A percentile compares a stretch with the other conserved stretches of the same genome.
These are phyloP conservation scores for Eustoma russellianum DNA, from an alignment of 257 asterid genomes.

Conservation along the genomic window DNA sequence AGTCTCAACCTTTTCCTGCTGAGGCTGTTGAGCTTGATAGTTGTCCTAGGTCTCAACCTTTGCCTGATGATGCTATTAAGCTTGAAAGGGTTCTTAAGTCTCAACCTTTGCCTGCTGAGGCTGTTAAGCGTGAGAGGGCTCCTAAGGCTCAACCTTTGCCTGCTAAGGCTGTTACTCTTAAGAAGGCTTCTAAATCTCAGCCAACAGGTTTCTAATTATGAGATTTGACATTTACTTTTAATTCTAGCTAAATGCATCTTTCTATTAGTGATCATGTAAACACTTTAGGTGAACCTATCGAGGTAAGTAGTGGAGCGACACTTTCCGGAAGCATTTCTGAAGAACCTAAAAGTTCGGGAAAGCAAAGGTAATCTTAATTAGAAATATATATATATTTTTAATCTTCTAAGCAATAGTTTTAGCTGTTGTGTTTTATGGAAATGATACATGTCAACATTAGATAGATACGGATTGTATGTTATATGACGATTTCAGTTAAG, in stretches of 20 bases:
- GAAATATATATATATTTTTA: no score
- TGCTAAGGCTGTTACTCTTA: conserved; percentile 22
- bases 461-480: no score
- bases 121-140: no score
- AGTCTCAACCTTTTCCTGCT: conserved; percentile 4
- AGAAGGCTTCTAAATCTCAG: conserved; percentile 26
- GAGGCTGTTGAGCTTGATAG: no score
- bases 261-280: conserved; percentile 1
- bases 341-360: conserved; percentile 40
- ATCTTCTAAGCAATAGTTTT: background rate
- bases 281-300: conserved; percentile 22
- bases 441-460: no score
- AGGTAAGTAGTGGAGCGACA: conserved; percentile 19
- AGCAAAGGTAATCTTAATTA: conserved; percentile 72
- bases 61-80: no score
- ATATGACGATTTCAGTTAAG: no score
- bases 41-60: no score
- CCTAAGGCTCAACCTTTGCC: background rate
- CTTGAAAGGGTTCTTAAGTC: no score
- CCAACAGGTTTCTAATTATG: conserved; percentile 39
- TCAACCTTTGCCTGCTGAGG: no score
- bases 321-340: conserved; percentile 25
- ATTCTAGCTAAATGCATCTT: conserved; percentile 1
- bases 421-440: no score
- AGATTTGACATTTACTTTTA: background rate